phyloP scores from a whole-genome alignment of 75 land plant genomes.

The Pinus taeda region DNA sequence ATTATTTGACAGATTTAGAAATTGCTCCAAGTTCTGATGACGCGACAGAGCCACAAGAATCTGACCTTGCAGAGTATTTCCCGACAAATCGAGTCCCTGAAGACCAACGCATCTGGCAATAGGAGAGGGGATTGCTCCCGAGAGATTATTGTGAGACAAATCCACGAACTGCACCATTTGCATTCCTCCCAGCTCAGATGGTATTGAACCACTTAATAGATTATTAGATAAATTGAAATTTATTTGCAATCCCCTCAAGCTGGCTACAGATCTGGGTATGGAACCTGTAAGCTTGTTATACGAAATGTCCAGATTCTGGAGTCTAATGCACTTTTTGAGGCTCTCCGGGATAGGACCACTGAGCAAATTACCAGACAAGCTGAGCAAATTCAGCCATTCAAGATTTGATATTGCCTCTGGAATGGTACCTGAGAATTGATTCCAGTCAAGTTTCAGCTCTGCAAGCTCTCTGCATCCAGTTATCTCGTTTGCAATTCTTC shows the following conservation, averaged over 20 bases:
- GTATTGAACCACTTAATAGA: conserved; percentile 44
- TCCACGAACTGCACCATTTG: conserved; percentile 49
- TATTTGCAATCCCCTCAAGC: conserved; percentile 36
- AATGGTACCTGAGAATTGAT: conserved; percentile 57
- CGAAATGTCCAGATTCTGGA: conserved; percentile 47
- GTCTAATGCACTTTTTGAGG: conserved; percentile 23
- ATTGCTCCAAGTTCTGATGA: conserved; percentile 7
- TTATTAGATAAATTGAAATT: conserved; percentile 56
- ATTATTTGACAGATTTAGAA: conserved; percentile 29
- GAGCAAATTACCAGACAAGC: conserved; percentile 55
- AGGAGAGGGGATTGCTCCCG: conserved; percentile 21
- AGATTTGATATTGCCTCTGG: conserved; percentile 51
- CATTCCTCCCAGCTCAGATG: conserved; percentile 49
- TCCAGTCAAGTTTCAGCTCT: conserved; percentile 32
- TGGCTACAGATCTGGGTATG: conserved; percentile 37
- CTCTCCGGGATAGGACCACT: conserved; percentile 58
- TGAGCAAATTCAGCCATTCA: conserved; percentile 29
- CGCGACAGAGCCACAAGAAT: conserved; percentile 8
- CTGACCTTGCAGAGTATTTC: conserved; percentile 13
- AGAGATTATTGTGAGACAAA: conserved; percentile 18
- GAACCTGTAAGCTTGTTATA: conserved; percentile 49
- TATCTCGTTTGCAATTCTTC: conserved; percentile 47
- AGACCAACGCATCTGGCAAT: conserved; percentile 12
- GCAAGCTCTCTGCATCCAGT: conserved; percentile 42
- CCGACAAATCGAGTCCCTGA: conserved; percentile 6